Percentiles rank a stretch among this genome's conserved stretches.
Conservation (phyloP, 139 green algal genomes). For the Desmodesmus armatus region DNA sequence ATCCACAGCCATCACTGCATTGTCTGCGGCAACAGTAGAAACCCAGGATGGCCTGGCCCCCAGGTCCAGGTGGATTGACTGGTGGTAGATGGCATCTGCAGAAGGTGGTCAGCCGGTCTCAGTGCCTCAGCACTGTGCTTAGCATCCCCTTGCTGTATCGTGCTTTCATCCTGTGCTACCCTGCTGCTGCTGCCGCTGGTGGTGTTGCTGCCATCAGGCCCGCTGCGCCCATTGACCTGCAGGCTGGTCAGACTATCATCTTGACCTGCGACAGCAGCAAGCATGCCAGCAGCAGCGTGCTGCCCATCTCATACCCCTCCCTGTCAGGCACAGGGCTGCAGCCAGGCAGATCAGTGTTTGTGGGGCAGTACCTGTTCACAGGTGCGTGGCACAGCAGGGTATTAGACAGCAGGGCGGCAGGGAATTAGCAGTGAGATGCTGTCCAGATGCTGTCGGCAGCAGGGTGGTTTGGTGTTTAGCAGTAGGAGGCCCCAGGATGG, state of each 20-base stretch:
- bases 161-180: neutral
- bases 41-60: too few relatives aligned
- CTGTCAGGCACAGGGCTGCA: constrained; percentile 61
- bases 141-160: neutral
- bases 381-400: constrained; percentile 24
- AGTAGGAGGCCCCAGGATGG: neutral
- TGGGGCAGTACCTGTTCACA: constrained; percentile 85
- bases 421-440: neutral
- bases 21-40: too few relatives aligned
- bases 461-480: neutral
- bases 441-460: neutral
- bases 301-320: constrained; percentile 72
- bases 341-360: constrained; percentile 75
- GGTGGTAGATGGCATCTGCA: too few relatives aligned
- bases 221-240: constrained; percentile 64
- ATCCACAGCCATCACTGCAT: neutral
- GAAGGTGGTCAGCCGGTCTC: too few relatives aligned
- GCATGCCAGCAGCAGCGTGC: constrained; percentile 47
- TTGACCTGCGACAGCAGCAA: constrained; percentile 69
- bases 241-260: constrained; percentile 63
- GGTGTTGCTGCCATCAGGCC: constrained; percentile 50
- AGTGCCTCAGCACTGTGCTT: too few relatives aligned
- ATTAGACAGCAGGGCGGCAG: constrained; percentile 25
- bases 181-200: neutral
- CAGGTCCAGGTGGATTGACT: too few relatives aligned